phyloP scores from a whole-genome alignment of 2,329 filamentous ascomycete genomes.

The Neophaeococcomyces mojaviensis region DNA sequence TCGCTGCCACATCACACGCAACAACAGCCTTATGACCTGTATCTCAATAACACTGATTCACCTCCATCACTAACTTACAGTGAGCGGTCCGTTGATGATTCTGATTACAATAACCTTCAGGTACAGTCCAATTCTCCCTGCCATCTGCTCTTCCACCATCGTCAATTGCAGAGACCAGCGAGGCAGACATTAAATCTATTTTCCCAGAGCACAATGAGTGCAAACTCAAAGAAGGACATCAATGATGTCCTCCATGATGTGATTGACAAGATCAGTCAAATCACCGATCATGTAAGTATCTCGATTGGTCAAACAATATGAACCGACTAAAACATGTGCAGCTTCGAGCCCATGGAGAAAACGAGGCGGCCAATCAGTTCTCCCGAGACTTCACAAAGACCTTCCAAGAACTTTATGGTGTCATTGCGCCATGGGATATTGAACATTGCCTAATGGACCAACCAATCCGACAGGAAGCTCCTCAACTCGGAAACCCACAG shows the following conservation, averaged over 20 bases:
- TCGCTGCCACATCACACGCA: neutral
- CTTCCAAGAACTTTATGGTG: constrained; percentile 24
- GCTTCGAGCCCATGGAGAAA: constrained; percentile 27
- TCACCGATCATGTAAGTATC: constrained; percentile 23
- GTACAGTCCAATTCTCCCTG: neutral
- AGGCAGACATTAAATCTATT: constrained; percentile 15
- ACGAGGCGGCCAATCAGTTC: constrained; percentile 29
- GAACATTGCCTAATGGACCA: constrained; percentile 21
- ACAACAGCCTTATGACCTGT: neutral
- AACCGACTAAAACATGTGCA: constrained; percentile 20
- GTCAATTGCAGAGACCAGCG: neutral
- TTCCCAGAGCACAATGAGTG: constrained; percentile 18
- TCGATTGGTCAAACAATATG: constrained; percentile 5
- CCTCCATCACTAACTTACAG: constrained; percentile 21
- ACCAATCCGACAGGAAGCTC: neutral
- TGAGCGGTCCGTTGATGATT: constrained; percentile 16
- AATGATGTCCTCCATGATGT: constrained; percentile 20
- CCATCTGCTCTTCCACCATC: neutral
- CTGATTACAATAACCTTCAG: constrained; percentile 13
- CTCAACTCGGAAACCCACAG: neutral
- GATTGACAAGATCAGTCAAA: constrained; percentile 20
- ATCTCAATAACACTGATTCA: constrained; percentile 12
- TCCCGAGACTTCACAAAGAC: constrained; percentile 29
- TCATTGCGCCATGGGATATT: constrained; percentile 23
- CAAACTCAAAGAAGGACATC: constrained; percentile 13